Percentiles rank a stretch among this genome's conserved stretches.
Conservation (phyloP, 2,329 filamentous ascomycete species). For the Claviceps pazoutovae region DNA sequence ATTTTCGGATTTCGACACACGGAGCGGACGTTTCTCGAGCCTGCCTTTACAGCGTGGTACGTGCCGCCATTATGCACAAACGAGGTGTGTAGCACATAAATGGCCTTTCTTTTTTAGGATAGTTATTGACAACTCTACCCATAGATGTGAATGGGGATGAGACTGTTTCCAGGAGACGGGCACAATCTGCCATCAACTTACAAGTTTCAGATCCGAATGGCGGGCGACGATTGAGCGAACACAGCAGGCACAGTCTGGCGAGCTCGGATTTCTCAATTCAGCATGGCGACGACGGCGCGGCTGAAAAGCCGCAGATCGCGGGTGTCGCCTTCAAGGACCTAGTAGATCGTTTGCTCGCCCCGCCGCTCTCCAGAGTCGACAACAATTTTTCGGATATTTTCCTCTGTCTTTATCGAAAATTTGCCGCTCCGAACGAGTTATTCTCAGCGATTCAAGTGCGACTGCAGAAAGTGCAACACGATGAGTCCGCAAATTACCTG, state of each 20-base stretch:
- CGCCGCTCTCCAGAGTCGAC: constrained; percentile 76
- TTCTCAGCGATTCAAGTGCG: constrained; percentile 65
- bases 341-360: constrained; percentile 72
- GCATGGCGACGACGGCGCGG: constrained; percentile 48
- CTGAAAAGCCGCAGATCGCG: constrained; percentile 32
- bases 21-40: constrained; percentile 59
- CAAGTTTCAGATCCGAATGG: constrained; percentile 38
- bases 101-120: neutral
- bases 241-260: constrained; percentile 54
- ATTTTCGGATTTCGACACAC: constrained; percentile 59
- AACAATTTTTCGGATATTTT: constrained; percentile 81
- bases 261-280: constrained; percentile 58
- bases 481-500: constrained; percentile 54
- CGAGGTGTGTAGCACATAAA: constrained; percentile 43
- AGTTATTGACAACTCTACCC: neutral
- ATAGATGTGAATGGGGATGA: constrained; percentile 29
- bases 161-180: constrained; percentile 35
- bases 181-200: constrained; percentile 47
- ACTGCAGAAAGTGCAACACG: constrained; percentile 56
- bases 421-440: constrained; percentile 67
- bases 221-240: constrained; percentile 41
- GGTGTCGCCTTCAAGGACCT: constrained; percentile 54
- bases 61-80: constrained; percentile 52
- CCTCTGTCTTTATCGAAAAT: constrained; percentile 85
- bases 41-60: constrained; percentile 63